A percentile compares a stretch with the other conserved stretches of the same genome.
Evolutionary conservation across 1,139 yeast species (phyloP).

Genomic region (Suhomyces kunorum): DNA sequence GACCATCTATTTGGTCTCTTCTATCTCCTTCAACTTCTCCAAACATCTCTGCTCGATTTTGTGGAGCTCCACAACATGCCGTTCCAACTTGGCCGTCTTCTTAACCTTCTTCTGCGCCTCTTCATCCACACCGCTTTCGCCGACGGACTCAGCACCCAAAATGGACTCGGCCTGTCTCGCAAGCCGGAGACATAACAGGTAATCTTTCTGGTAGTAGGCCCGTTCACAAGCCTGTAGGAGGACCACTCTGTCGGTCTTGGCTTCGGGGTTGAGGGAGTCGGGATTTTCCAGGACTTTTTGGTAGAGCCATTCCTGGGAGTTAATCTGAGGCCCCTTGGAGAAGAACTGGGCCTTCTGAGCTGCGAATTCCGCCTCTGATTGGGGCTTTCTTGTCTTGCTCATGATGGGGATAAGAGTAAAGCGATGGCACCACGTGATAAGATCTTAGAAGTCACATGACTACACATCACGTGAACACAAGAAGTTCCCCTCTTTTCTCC

Average conservation of each 20-base stretch:
- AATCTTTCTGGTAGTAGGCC: conserved; percentile 51
- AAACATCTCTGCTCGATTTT: conserved; percentile 44
- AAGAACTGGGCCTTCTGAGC: conserved; percentile 48
- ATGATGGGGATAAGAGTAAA: conserved; percentile 1
- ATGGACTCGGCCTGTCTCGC: conserved; percentile 31
- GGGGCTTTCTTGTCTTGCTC: conserved; percentile 48
- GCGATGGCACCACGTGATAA: neutral
- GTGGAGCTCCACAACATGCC: conserved; percentile 48
- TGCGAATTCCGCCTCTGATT: conserved; percentile 54
- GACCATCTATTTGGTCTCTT: neutral
- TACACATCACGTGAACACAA: too few species aligned
- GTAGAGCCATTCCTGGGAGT: conserved; percentile 49
- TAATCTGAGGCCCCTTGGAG: conserved; percentile 51
- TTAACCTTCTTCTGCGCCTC: conserved; percentile 21
- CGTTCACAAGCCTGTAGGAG: conserved; percentile 49
- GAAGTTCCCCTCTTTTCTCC: too few species aligned
- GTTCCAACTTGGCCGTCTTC: conserved; percentile 41
- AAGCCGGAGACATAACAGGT: conserved; percentile 42
- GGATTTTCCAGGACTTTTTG: conserved; percentile 25
- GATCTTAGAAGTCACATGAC: neutral
- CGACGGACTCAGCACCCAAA: conserved; percentile 35
- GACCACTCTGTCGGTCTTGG: conserved; percentile 38
- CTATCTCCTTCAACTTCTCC: conserved; percentile 9
- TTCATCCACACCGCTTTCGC: conserved; percentile 17
- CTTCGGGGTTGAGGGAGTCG: conserved; percentile 22